Evolutionary conservation across 1,284 basidiomycete genomes (phyloP).

Genomic region (Microbotryum intermedium): DNA sequence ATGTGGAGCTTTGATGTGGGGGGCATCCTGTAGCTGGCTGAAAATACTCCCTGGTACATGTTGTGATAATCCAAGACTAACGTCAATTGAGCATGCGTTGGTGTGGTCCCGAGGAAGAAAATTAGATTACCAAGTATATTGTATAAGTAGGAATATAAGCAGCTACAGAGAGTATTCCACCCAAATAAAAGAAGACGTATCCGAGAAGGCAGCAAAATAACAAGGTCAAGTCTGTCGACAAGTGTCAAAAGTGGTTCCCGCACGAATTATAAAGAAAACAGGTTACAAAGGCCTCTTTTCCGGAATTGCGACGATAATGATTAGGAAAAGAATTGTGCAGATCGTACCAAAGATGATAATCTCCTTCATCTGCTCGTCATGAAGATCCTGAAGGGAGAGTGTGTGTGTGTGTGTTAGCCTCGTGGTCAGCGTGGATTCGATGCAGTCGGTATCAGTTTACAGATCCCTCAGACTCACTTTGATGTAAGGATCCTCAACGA

Average conservation of each 20-base stretch:
- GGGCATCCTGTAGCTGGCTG: too few species aligned
- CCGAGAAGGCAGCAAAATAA: background rate
- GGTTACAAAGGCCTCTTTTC: background rate
- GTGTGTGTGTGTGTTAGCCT: too few species aligned
- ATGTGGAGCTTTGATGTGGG: too few species aligned
- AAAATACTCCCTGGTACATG: too few species aligned
- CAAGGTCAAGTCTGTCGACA: too few species aligned
- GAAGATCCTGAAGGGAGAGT: background rate
- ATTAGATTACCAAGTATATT: background rate
- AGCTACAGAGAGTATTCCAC: too few species aligned
- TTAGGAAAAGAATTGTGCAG: background rate
- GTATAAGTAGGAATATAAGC: background rate
- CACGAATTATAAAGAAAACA: background rate
- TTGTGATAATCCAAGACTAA: too few species aligned
- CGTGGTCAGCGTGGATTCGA: too few species aligned
- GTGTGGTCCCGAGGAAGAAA: background rate
- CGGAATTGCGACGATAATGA: slow-evolving; percentile 2
- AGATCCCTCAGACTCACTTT: background rate
- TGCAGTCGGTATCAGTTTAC: too few species aligned
- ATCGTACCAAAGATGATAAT: slow-evolving; percentile 4
- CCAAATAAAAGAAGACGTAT: too few species aligned
- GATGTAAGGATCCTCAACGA: slow-evolving; percentile 12
- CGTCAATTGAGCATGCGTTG: too few species aligned
- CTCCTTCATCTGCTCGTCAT: slow-evolving; percentile 15
- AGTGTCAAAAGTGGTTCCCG: background rate